phyloP scores from a whole-genome alignment of 176 grass and related monocot genomes.

The Thinopyrum elongatum region DNA sequence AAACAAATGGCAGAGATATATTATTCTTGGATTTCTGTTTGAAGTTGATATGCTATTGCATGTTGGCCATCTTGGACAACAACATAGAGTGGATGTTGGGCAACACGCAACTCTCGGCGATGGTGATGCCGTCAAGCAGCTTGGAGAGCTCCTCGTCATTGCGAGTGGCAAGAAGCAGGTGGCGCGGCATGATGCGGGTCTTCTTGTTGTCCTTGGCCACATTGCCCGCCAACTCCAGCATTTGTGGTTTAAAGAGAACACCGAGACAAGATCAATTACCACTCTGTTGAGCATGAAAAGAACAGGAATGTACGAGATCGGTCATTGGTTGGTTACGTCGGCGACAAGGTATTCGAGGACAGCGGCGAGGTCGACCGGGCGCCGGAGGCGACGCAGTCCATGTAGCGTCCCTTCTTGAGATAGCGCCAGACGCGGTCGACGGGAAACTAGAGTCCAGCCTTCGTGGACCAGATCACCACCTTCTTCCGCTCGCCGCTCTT shows the following conservation, averaged over 20 bases:
- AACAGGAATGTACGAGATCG: neutral
- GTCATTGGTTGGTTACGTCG: neutral
- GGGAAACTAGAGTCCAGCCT: constrained; percentile 66
- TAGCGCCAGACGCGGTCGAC: constrained; percentile 55
- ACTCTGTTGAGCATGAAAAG: neutral
- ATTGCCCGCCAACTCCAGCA: constrained; percentile 29
- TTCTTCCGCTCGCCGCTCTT: neutral
- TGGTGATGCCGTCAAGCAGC: neutral
- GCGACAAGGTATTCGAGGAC: constrained; percentile 42
- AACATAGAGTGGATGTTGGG: constrained; percentile 21
- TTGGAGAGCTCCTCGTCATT: constrained; percentile 36
- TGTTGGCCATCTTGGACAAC: neutral
- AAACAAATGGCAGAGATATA: too few relatives aligned
- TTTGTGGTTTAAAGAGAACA: neutral
- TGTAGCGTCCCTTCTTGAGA: constrained; percentile 56
- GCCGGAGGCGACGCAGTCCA: constrained; percentile 28
- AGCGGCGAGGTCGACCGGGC: constrained; percentile 35
- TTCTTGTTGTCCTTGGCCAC: constrained; percentile 40
- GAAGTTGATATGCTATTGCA: too few relatives aligned
- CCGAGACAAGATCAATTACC: neutral
- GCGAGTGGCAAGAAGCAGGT: constrained; percentile 22
- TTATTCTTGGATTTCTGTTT: too few relatives aligned
- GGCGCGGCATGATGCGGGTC: constrained; percentile 15
- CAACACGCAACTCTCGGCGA: neutral
- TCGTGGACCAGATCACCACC: neutral